Conservation (phyloP, 2,329 filamentous ascomycete species). For the Fonsecaea pugnacius region DNA sequence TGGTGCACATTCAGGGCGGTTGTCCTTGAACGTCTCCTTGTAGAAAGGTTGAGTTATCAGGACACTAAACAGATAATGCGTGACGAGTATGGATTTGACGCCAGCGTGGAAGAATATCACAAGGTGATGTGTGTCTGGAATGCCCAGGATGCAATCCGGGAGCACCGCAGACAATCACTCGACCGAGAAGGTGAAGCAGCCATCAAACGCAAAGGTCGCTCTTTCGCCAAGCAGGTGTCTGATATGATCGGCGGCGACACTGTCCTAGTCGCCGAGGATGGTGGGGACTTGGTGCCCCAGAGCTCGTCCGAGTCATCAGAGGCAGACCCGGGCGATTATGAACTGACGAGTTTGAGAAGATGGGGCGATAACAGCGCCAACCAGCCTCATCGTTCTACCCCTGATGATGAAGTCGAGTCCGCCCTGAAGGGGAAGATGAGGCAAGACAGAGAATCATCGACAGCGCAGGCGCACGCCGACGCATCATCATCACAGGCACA, state of each 20-base stretch:
- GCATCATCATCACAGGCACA: background rate
- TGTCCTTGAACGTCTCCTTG: slow-evolving; percentile 24
- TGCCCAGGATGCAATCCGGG: slow-evolving; percentile 10
- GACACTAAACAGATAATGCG: slow-evolving; percentile 11
- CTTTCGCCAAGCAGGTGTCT: background rate
- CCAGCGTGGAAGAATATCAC: slow-evolving; percentile 21
- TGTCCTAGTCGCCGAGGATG: background rate
- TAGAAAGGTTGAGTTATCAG: slow-evolving; percentile 19
- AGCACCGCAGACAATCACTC: slow-evolving; percentile 13
- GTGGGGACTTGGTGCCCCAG: background rate
- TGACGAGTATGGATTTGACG: slow-evolving; percentile 26
- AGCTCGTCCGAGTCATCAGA: background rate
- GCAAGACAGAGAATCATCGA: background rate
- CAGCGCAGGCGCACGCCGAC: background rate
- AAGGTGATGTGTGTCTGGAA: slow-evolving; percentile 22
- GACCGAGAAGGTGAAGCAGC: slow-evolving; percentile 6
- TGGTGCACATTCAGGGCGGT: slow-evolving; percentile 21
- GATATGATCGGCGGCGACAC: background rate
- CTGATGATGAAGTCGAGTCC: background rate
- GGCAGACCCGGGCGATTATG: background rate
- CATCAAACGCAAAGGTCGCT: background rate
- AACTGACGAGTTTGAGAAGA: background rate
- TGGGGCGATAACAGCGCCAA: background rate
- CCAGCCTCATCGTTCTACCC: background rate
- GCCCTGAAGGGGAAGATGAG: slow-evolving; percentile 3